Conservation (phyloP, 768 basidiomycete genomes). For the Suillus discolor region DNA sequence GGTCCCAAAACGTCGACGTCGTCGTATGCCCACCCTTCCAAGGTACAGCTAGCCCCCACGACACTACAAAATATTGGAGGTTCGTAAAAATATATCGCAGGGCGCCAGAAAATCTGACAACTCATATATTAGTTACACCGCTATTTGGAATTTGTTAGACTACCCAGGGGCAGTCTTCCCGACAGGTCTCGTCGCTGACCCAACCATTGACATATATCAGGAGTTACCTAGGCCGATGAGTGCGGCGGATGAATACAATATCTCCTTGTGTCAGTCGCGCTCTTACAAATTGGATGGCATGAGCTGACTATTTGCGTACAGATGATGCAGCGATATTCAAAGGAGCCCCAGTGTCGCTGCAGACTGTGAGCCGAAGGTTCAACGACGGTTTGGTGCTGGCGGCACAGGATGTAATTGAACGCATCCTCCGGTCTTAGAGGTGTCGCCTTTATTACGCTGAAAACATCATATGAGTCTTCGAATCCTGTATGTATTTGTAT, state of each 20-base stretch:
- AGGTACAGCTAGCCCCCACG: conserved; percentile 40
- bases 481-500: neutral
- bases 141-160: conserved; percentile 46
- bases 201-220: conserved; percentile 24
- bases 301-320: conserved; percentile 13
- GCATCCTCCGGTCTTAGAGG: conserved; percentile 23
- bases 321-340: conserved; percentile 24
- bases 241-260: conserved; percentile 24
- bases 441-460: conserved; percentile 12
- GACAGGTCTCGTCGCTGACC: conserved; percentile 36
- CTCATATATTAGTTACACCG: conserved; percentile 39
- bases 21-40: conserved; percentile 41
- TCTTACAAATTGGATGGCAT: neutral
- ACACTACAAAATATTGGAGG: conserved; percentile 39
- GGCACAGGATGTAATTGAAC: conserved; percentile 26
- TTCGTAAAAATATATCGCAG: conserved; percentile 11
- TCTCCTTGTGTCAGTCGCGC: conserved; percentile 19
- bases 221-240: conserved; percentile 16
- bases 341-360: conserved; percentile 23
- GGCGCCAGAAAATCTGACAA: conserved; percentile 39
- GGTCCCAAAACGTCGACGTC: conserved; percentile 39
- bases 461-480: neutral
- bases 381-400: conserved; percentile 30
- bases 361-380: conserved; percentile 28
- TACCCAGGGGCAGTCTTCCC: conserved; percentile 48